Evolutionary conservation across 2,329 filamentous ascomycete genomes (phyloP).

Genomic region (Didymella sp.): DNA sequence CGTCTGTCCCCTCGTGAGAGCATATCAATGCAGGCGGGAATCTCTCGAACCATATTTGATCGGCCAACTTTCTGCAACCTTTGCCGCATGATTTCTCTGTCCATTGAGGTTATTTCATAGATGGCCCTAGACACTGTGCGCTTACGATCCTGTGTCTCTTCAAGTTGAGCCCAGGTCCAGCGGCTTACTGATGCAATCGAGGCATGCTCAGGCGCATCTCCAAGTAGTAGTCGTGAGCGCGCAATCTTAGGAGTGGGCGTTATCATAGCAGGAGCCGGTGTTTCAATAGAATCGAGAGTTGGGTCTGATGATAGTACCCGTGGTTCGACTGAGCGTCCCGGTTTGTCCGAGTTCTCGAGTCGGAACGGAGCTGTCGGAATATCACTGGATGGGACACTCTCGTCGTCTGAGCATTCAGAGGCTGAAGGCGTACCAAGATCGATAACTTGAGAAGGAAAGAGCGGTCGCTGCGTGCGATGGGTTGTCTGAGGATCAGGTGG

Average conservation of each 20-base stretch:
- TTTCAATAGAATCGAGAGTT: conserved; percentile 17
- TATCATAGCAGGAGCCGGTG: not conserved
- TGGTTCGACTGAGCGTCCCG: not conserved
- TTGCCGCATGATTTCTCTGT: conserved; percentile 32
- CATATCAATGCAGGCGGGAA: conserved; percentile 36
- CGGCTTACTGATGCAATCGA: conserved; percentile 34
- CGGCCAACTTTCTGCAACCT: conserved; percentile 31
- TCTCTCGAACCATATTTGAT: conserved; percentile 32
- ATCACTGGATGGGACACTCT: not conserved
- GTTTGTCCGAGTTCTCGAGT: too few relatives aligned
- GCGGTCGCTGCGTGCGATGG: not conserved
- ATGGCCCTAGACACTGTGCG: conserved; percentile 56
- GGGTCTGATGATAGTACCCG: not conserved
- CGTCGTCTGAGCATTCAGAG: conserved; percentile 8
- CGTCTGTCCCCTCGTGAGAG: conserved; percentile 24
- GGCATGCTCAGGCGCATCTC: conserved; percentile 34
- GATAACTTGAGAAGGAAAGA: conserved; percentile 18
- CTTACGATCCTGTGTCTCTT: conserved; percentile 51
- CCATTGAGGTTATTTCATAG: conserved; percentile 32
- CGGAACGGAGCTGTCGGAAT: not conserved
- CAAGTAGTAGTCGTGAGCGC: conserved; percentile 1
- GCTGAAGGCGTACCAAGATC: conserved; percentile 31
- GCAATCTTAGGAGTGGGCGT: not conserved
- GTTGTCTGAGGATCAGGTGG: not conserved
- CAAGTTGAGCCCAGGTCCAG: conserved; percentile 49